Evolutionary conservation across 768 basidiomycete species (phyloP), one percentile per base, ranked within the genome.

Genomic region (Candolleomyces eurysporus): DNA sequence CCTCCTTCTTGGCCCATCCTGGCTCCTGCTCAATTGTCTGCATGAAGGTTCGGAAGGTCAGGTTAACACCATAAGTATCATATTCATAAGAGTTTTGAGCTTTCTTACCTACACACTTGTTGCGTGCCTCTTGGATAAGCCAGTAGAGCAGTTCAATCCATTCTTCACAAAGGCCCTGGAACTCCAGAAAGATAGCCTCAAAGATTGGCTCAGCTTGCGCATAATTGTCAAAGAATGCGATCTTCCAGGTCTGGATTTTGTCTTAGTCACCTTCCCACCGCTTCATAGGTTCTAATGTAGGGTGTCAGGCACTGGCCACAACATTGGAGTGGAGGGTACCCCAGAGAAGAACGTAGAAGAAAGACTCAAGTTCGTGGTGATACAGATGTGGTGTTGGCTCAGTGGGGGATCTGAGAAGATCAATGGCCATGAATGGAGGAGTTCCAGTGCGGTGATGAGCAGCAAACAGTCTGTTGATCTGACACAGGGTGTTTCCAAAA

Each of bases 401-500:
- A 2, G 36, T 3, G 36, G 36, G 8, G 21, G 11, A 16, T 16
- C 17, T 42, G 14, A 73, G 64, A 8, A 72, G 67, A 26, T 71
- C 73, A 9, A 61, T 16, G 3, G 72, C 71, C 68, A 72, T 69
- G 68, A 73, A 76, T 2, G 72, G 68, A 16, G 64, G 36, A 0
- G 73, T 73, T 17, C 72, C 73, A 0, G 67, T 73, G 21, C 66
- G 65, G 40, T 66, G 58, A 2, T 48, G 32, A n/a, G 62, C 51
- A 6, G 51, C 51, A 1, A 48, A 7, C 8, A 14, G 14, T 2
- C 36, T 2, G 8, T n/a, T 6, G 17, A 5, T 57, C 31, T 17
- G 59, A 49, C 30, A 55, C 59, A n/a, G 50, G 32, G 39, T 61
- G 21, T n/a, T 67, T 51, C 13, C 52, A 36, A 8, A 36, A 7